Conservation (phyloP, 202 grass and related monocot genomes). For the Panicum virgatum region DNA sequence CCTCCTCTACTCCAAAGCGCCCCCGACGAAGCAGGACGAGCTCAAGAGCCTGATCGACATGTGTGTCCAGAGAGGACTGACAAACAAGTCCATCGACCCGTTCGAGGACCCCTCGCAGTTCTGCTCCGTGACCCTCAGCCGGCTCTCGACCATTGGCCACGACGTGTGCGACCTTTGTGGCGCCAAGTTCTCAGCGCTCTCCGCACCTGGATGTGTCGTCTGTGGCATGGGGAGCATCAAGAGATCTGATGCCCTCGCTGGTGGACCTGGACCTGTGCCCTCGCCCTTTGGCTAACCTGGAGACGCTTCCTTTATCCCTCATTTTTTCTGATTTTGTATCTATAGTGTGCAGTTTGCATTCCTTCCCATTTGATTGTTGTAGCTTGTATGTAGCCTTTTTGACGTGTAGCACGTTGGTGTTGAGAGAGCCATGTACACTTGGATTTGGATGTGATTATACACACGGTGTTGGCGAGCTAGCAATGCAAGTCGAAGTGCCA, state of each 20-base stretch:
- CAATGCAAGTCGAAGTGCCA: not conserved
- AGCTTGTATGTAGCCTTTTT: conserved; percentile 26
- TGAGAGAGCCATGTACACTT: conserved; percentile 3
- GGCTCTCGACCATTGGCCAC: conserved; percentile 86
- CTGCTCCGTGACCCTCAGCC: conserved; percentile 89
- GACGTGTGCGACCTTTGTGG: conserved; percentile 91
- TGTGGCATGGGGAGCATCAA: conserved; percentile 99
- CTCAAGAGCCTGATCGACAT: conserved; percentile 92
- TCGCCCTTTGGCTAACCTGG: conserved; percentile 64
- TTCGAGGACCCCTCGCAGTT: conserved; percentile 97
- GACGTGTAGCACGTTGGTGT: not conserved
- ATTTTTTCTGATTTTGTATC: conserved; percentile 23
- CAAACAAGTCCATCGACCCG: conserved; percentile 92
- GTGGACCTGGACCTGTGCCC: conserved; percentile 75
- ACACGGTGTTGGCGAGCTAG: not conserved
- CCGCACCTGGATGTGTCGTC: conserved; percentile 82
- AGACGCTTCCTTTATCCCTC: not conserved
- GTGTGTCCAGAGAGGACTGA: conserved; percentile 72
- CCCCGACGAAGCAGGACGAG: conserved; percentile 84
- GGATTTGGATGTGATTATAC: not conserved
- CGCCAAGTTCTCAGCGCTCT: conserved; percentile 90
- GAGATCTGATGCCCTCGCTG: conserved; percentile 73
- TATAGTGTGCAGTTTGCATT: conserved; percentile 53
- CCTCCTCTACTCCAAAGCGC: conserved; percentile 85
- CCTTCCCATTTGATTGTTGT: conserved; percentile 25